Percentiles rank a stretch among this genome's conserved stretches.
These are phyloP conservation scores for Flammula alnicola DNA, from an alignment of 1,284 basidiomycete species.

Conservation along the genomic window DNA sequence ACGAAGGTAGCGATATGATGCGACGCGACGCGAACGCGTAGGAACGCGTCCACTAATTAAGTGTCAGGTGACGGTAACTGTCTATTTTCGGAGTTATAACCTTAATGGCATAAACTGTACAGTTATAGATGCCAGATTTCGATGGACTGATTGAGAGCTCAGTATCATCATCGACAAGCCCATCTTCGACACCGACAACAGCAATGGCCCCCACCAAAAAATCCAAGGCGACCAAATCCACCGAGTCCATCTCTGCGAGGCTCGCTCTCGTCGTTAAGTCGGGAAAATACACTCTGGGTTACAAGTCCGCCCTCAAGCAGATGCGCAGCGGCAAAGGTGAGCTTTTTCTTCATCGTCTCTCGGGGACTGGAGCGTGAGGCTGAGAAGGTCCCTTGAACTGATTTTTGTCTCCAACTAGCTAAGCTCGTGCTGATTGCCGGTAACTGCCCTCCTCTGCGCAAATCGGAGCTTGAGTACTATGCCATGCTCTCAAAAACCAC, in stretches of 20 bases:
- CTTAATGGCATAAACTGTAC: slow-evolving; percentile 18
- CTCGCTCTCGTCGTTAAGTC: slow-evolving; percentile 99
- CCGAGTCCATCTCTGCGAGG: slow-evolving; percentile 94
- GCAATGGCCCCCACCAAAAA: slow-evolving; percentile 94
- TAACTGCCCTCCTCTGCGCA: slow-evolving; percentile 98
- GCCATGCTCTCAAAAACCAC: slow-evolving; percentile 99
- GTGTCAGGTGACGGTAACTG: not conserved
- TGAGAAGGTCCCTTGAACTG: slow-evolving; percentile 94
- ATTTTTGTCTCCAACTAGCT: slow-evolving; percentile 61
- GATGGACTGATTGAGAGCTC: not conserved
- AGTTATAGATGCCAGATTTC: slow-evolving; percentile 16
- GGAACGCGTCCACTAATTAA: not conserved
- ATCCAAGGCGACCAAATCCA: slow-evolving; percentile 89
- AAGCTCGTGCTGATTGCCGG: slow-evolving; percentile 99
- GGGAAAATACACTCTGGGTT: slow-evolving; percentile 90
- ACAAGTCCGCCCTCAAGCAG: slow-evolving; percentile 98
- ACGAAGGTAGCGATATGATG: no score
- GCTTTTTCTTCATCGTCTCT: slow-evolving; percentile 50
- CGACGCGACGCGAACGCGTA: no score
- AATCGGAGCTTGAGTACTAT: slow-evolving; percentile 99
- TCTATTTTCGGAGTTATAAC: slow-evolving; percentile 11
- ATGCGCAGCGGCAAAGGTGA: slow-evolving; percentile 98
- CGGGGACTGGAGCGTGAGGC: slow-evolving; percentile 93
- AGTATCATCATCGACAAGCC: slow-evolving; percentile 16
- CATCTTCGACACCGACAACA: slow-evolving; percentile 30